phyloP scores from a whole-genome alignment of 768 basidiomycete genomes.

The Rhodotorula paludigena region DNA sequence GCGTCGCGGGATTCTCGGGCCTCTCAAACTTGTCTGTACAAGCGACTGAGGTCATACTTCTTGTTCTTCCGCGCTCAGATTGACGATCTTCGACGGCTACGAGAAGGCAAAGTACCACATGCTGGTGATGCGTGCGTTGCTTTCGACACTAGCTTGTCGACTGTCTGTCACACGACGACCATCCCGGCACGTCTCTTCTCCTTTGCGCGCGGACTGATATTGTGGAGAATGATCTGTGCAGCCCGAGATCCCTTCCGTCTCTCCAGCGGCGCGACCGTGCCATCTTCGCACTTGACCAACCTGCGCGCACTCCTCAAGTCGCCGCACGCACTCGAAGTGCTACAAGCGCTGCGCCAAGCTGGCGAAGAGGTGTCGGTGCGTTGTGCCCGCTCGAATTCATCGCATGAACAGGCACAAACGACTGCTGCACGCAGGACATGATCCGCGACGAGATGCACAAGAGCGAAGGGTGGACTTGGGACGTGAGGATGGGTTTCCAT shows the following conservation, averaged over 20 bases:
- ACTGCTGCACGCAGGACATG: constrained; percentile 41
- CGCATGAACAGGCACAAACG: too few relatives aligned
- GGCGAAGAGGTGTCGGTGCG: constrained; percentile 43
- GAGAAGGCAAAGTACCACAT: constrained; percentile 48
- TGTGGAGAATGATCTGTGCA: neutral
- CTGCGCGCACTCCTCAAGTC: constrained; percentile 37
- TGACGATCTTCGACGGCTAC: constrained; percentile 33
- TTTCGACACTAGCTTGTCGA: neutral
- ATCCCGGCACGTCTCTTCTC: too few relatives aligned
- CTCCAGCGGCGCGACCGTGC: constrained; percentile 14
- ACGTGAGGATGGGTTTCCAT: constrained; percentile 47
- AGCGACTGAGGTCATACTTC: too few relatives aligned
- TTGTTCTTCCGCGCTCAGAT: neutral
- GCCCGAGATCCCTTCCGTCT: constrained; percentile 35
- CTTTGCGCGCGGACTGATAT: too few relatives aligned
- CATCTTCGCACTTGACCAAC: constrained; percentile 37
- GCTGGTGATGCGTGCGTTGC: constrained; percentile 45
- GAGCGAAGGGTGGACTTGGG: constrained; percentile 46
- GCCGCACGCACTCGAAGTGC: constrained; percentile 37
- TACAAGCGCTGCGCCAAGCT: constrained; percentile 40
- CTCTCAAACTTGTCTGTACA: too few relatives aligned
- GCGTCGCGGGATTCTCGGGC: too few relatives aligned
- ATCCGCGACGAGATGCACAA: constrained; percentile 48
- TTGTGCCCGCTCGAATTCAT: too few relatives aligned
- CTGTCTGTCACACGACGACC: too few relatives aligned